Conservation (phyloP, 345 rosid genomes). For the Gossypium herbaceum region DNA sequence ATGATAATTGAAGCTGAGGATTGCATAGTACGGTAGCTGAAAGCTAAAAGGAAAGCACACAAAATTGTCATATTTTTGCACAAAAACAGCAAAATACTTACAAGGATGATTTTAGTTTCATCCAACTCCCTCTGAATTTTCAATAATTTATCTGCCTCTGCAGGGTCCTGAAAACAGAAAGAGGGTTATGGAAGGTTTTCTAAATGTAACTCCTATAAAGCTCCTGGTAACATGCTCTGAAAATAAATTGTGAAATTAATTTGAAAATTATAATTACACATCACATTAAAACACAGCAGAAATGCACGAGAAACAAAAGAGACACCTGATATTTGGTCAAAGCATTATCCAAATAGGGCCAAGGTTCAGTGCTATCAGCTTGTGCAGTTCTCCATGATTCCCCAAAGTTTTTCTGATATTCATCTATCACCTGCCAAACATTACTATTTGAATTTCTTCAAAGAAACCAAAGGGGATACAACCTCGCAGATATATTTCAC, state of each 20-base stretch:
- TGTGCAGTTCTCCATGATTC: slow-evolving; percentile 74
- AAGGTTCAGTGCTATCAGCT: slow-evolving; percentile 57
- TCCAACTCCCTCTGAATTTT: slow-evolving; percentile 97
- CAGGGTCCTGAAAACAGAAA: slow-evolving; percentile 70
- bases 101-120: slow-evolving; percentile 96
- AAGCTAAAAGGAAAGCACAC: neutral
- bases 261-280: neutral
- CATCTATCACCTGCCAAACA: slow-evolving; percentile 69
- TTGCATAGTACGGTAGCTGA: neutral
- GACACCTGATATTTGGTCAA: slow-evolving; percentile 74
- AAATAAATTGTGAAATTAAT: neutral
- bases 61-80: neutral
- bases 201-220: neutral
- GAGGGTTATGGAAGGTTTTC: neutral
- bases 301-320: slow-evolving; percentile 9
- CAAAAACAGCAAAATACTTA: slow-evolving; percentile 37
- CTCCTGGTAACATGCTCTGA: neutral
- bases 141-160: slow-evolving; percentile 94
- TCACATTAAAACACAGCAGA: neutral
- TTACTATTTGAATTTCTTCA: neutral
- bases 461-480: neutral
- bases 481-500: neutral
- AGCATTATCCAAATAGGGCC: slow-evolving; percentile 84
- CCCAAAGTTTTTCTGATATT: slow-evolving; percentile 86
- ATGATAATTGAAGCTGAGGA: too few relatives aligned